Percentiles rank a stretch among this genome's conserved stretches.
Evolutionary conservation across 495 filamentous ascomycete species (phyloP).

Genomic region (Aspergillus sclerotioniger): DNA sequence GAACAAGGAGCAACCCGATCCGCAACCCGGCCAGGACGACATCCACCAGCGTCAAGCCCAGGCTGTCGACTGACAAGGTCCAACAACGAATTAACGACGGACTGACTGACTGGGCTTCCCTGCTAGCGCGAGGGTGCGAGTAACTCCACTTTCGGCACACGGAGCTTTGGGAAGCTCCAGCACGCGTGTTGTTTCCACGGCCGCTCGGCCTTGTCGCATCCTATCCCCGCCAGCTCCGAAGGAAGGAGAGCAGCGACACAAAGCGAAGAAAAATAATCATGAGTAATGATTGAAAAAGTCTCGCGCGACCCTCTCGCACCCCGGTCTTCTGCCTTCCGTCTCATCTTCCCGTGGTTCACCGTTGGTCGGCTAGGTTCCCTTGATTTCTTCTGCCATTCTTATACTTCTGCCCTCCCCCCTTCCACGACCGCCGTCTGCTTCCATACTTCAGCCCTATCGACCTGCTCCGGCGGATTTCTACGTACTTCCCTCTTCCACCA

Average conservation of each 20-base stretch:
- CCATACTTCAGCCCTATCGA: constrained; percentile 16
- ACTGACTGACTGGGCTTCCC: constrained; percentile 4
- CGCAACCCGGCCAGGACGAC: too few relatives aligned
- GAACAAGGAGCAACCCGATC: too few relatives aligned
- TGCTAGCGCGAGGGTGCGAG: constrained; percentile 8
- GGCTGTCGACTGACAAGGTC: too few relatives aligned
- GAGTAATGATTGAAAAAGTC: constrained; percentile 20
- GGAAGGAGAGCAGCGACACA: constrained; percentile 23
- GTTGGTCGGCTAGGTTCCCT: constrained; percentile 6
- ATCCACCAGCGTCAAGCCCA: too few relatives aligned
- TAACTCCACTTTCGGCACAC: constrained; percentile 21
- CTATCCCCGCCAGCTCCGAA: constrained; percentile 37
- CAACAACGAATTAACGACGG: too few relatives aligned
- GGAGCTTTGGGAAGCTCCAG: constrained; percentile 19
- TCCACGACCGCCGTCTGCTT: constrained; percentile 5
- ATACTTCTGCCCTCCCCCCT: constrained; percentile 9
- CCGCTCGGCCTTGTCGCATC: constrained; percentile 22
- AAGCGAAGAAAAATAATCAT: constrained; percentile 11
- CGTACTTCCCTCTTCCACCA: neutral
- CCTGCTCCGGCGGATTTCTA: neutral
- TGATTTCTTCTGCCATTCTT: constrained; percentile 7
- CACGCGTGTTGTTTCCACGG: constrained; percentile 31
- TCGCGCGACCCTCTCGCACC: constrained; percentile 8
- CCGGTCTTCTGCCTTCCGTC: constrained; percentile 9
- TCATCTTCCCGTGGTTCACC: constrained; percentile 11